These are phyloP conservation scores for Xerocomus brunneocitrinus DNA, from an alignment of 768 basidiomycete species.

Conservation along the genomic window DNA sequence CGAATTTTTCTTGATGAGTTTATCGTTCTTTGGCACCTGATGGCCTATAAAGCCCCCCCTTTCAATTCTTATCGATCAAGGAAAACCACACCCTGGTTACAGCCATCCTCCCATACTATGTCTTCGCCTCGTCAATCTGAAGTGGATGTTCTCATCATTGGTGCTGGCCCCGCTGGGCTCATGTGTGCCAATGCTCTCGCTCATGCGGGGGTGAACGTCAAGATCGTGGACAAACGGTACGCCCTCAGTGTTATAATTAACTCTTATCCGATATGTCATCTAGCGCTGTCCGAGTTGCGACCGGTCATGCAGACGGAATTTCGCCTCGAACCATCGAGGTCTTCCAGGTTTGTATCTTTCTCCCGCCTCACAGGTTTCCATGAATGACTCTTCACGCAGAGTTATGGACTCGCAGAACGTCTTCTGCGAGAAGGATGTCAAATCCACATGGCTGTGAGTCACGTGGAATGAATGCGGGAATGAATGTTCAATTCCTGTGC, in stretches of 20 bases:
- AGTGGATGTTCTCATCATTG: conserved; percentile 41
- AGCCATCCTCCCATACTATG: conserved; percentile 9
- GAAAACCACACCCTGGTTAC: background rate
- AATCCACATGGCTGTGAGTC: conserved; percentile 60
- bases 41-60: background rate
- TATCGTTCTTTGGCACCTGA: background rate
- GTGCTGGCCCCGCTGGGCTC: conserved; percentile 40
- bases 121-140: conserved; percentile 18
- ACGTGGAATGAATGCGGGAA: background rate
- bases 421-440: conserved; percentile 58
- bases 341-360: conserved; percentile 33
- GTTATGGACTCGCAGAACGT: conserved; percentile 67
- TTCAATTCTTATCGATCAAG: conserved; percentile 1
- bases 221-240: conserved; percentile 39
- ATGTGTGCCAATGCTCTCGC: conserved; percentile 42
- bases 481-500: background rate
- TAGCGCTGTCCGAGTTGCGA: conserved; percentile 15
- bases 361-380: background rate
- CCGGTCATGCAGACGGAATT: conserved; percentile 29
- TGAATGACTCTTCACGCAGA: conserved; percentile 36
- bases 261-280: background rate
- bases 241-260: background rate
- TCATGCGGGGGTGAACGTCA: conserved; percentile 33
- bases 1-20: background rate
- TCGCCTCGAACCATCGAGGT: conserved; percentile 37